These are phyloP conservation scores for Wickerhamiella cacticola DNA, from an alignment of 805 yeast genomes.

Conservation along the genomic window DNA sequence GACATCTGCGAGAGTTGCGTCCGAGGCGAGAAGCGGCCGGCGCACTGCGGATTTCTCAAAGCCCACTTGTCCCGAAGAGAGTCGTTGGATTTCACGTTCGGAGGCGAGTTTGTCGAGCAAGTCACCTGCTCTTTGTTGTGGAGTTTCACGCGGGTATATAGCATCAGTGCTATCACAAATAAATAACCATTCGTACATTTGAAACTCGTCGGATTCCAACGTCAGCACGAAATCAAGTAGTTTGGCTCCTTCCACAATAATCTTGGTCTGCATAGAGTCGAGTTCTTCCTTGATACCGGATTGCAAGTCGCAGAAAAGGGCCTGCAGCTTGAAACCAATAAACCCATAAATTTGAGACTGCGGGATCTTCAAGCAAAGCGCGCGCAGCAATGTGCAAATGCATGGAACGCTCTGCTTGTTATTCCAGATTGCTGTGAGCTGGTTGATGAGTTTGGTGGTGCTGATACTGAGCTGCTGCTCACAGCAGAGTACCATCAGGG, in stretches of 20 bases:
- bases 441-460: slow-evolving; percentile 19
- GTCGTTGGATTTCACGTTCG: slow-evolving; percentile 26
- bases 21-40: slow-evolving; percentile 24
- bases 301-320: slow-evolving; percentile 35
- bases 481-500: slow-evolving; percentile 51
- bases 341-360: slow-evolving; percentile 61
- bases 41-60: slow-evolving; percentile 20
- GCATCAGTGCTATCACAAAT: slow-evolving; percentile 57
- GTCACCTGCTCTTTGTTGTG: slow-evolving; percentile 26
- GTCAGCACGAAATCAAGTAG: slow-evolving; percentile 62
- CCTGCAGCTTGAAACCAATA: slow-evolving; percentile 49
- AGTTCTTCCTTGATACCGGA: slow-evolving; percentile 18
- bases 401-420: slow-evolving; percentile 38
- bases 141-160: slow-evolving; percentile 27
- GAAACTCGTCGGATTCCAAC: slow-evolving; percentile 64
- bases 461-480: slow-evolving; percentile 32
- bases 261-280: slow-evolving; percentile 5
- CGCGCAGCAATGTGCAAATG: slow-evolving; percentile 49
- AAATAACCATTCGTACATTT: slow-evolving; percentile 73
- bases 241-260: slow-evolving; percentile 43
- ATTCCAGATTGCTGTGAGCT: slow-evolving; percentile 20
- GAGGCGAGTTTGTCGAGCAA: slow-evolving; percentile 39
- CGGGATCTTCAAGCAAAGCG: slow-evolving; percentile 48
- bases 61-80: slow-evolving; percentile 17
- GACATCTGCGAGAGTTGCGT: slow-evolving; percentile 30